Evolutionary conservation across 2,329 filamentous ascomycete genomes (phyloP).

Genomic region (Diatrype stigma): DNA sequence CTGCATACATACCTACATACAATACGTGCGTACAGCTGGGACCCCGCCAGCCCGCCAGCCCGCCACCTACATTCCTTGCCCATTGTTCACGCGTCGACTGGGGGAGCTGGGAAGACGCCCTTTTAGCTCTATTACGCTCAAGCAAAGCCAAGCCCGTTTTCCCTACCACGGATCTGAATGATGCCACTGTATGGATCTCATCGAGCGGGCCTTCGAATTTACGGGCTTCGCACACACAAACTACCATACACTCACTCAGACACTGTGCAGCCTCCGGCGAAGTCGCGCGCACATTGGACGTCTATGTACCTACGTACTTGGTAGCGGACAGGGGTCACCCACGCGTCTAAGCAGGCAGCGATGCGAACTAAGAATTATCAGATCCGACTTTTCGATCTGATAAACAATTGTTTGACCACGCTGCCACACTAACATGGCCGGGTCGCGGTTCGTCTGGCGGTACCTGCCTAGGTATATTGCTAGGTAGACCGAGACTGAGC

Average conservation of each 20-base stretch:
- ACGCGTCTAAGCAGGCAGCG: background rate
- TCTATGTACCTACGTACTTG: background rate
- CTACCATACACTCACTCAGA: no score
- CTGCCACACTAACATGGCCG: background rate
- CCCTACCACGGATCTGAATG: no score
- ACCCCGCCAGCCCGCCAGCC: no score
- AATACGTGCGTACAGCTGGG: no score
- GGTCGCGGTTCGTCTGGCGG: background rate
- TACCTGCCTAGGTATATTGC: no score
- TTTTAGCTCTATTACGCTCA: background rate
- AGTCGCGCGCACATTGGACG: background rate
- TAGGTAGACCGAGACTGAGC: background rate
- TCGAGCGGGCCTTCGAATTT: no score
- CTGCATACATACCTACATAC: background rate
- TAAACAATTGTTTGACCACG: constrained; percentile 4
- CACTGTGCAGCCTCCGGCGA: background rate
- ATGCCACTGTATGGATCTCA: background rate
- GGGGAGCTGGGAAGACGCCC: background rate
- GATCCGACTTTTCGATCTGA: constrained; percentile 4
- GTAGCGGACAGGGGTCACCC: background rate
- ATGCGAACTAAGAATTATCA: constrained; percentile 1
- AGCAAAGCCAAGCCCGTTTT: no score
- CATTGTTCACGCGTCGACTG: background rate
- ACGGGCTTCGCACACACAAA: no score
- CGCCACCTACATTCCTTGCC: background rate